Percentiles rank a stretch among this genome's conserved stretches.
Evolutionary conservation across 2,329 filamentous ascomycete species (phyloP).

Genomic region (Penicillium sp.): DNA sequence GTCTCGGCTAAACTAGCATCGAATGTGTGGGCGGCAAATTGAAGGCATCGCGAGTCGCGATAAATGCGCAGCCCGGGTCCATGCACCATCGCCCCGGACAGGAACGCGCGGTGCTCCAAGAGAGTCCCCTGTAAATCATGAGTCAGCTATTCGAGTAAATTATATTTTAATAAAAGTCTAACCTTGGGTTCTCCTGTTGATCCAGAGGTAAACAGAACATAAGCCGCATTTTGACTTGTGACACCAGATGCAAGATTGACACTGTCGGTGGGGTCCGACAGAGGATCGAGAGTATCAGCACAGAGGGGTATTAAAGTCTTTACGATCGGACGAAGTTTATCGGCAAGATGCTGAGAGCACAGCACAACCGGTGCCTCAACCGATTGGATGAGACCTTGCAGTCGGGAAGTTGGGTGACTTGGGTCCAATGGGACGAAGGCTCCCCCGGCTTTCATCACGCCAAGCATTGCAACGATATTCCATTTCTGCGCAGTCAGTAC

Average conservation of each 20-base stretch:
- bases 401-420: slow-evolving; percentile 31
- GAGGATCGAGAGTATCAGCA: slow-evolving; percentile 17
- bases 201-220: slow-evolving; percentile 54
- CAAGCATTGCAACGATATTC: slow-evolving; percentile 36
- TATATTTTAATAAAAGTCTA: not conserved
- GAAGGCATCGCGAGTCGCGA: slow-evolving; percentile 48
- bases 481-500: slow-evolving; percentile 29
- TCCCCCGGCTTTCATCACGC: slow-evolving; percentile 37
- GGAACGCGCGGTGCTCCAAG: slow-evolving; percentile 53
- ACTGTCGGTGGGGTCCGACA: slow-evolving; percentile 14
- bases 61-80: slow-evolving; percentile 44
- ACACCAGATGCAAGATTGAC: slow-evolving; percentile 19
- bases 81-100: slow-evolving; percentile 48
- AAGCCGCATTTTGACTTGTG: slow-evolving; percentile 35
- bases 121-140: slow-evolving; percentile 46
- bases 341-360: slow-evolving; percentile 25
- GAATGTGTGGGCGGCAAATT: slow-evolving; percentile 49
- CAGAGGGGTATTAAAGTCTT: slow-evolving; percentile 26
- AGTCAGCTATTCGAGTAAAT: slow-evolving; percentile 4
- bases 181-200: slow-evolving; percentile 49
- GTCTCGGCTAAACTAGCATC: slow-evolving; percentile 50
- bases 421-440: slow-evolving; percentile 38
- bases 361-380: slow-evolving; percentile 29
- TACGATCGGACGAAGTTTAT: slow-evolving; percentile 17
- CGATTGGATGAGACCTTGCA: slow-evolving; percentile 28